phyloP scores from a whole-genome alignment of 2,329 filamentous ascomycete species.

The Sclerotinia spermophila region DNA sequence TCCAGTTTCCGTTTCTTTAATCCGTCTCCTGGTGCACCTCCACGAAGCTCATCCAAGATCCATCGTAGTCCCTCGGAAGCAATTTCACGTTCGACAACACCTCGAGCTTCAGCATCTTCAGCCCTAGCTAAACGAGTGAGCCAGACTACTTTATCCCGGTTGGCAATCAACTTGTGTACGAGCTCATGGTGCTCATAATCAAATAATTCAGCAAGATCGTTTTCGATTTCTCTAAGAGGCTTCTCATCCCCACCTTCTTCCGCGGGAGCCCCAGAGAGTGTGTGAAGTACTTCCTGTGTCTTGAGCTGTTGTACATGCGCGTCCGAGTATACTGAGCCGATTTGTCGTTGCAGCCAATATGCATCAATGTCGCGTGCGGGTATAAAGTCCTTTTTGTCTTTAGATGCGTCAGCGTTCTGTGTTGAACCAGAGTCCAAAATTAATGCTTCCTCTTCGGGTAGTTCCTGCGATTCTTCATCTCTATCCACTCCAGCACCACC shows the following conservation, averaged over 20 bases:
- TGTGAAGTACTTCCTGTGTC: slow-evolving; percentile 76
- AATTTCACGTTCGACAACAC: slow-evolving; percentile 85
- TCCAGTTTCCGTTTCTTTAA: slow-evolving; percentile 66
- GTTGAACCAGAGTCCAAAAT: slow-evolving; percentile 68
- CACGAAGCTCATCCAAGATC: slow-evolving; percentile 84
- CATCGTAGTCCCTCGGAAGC: slow-evolving; percentile 78
- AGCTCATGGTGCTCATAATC: slow-evolving; percentile 95
- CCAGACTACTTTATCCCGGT: slow-evolving; percentile 94
- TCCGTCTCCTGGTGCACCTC: slow-evolving; percentile 58
- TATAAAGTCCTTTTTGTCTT: slow-evolving; percentile 57
- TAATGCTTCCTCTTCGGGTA: slow-evolving; percentile 69
- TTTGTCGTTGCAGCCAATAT: slow-evolving; percentile 93
- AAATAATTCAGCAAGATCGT: slow-evolving; percentile 96
- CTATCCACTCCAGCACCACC: slow-evolving; percentile 48
- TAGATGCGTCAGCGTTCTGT: slow-evolving; percentile 43
- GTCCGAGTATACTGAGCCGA: slow-evolving; percentile 83
- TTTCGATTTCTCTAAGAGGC: slow-evolving; percentile 87
- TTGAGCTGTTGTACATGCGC: slow-evolving; percentile 93
- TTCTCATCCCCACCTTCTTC: slow-evolving; percentile 79
- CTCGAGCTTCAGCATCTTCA: slow-evolving; percentile 72
- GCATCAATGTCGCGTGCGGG: slow-evolving; percentile 90
- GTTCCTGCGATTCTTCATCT: slow-evolving; percentile 47
- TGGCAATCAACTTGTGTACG: slow-evolving; percentile 85
- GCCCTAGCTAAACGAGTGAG: slow-evolving; percentile 81
- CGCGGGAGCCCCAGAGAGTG: slow-evolving; percentile 72